These are phyloP conservation scores for Tetrahymena thermophila DNA, from an alignment of 73 alveolate genomes.

Conservation along the genomic window DNA sequence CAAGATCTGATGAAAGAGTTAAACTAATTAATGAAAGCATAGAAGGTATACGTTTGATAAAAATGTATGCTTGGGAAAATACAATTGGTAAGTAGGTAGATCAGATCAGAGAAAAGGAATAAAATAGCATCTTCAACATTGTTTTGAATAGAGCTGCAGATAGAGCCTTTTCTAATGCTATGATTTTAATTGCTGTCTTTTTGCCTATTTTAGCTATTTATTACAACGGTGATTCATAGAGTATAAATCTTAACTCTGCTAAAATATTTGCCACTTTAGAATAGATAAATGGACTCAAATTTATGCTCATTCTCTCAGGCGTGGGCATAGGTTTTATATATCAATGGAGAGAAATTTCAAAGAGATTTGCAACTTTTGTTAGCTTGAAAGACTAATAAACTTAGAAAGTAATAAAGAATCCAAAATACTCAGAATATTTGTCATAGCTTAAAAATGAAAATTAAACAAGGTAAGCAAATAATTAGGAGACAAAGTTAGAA, in stretches of 20 bases:
- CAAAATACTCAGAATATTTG: neutral
- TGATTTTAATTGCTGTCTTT: neutral
- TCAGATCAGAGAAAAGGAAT: neutral
- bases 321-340: neutral
- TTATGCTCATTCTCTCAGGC: neutral
- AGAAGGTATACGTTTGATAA: slow-evolving; percentile 21
- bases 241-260: neutral
- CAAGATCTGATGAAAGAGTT: slow-evolving; percentile 13
- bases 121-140: neutral
- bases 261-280: slow-evolving; percentile 4
- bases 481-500: neutral
- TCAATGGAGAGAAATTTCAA: neutral
- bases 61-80: slow-evolving; percentile 30
- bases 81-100: neutral
- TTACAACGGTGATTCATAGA: neutral
- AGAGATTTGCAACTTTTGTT: neutral
- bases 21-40: neutral
- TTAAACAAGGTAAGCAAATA: neutral
- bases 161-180: slow-evolving; percentile 3
- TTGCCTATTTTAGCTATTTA: neutral
- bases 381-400: neutral
- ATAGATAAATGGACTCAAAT: neutral
- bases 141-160: neutral
- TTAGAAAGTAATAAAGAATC: neutral
- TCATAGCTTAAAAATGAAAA: neutral